Percentiles rank a stretch among this genome's conserved stretches.
Evolutionary conservation across 768 basidiomycete species (phyloP).

Genomic region (Mycena crocata): DNA sequence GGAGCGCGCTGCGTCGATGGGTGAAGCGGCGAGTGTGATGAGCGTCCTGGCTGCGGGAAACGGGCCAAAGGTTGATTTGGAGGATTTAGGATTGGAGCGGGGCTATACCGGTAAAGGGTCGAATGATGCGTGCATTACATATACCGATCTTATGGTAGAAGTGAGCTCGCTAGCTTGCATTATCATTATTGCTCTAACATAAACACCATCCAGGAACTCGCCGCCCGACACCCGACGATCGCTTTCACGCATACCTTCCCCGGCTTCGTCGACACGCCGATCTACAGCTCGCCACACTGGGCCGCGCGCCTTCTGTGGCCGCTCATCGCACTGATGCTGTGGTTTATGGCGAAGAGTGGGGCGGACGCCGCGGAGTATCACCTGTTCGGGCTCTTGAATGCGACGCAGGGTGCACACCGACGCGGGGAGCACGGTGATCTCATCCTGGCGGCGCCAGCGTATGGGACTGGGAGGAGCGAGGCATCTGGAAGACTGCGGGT

Average conservation of each 20-base stretch:
- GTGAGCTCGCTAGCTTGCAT: slow-evolving; percentile 28
- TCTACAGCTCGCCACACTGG: slow-evolving; percentile 35
- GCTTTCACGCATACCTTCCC: slow-evolving; percentile 58
- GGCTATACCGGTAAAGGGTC: slow-evolving; percentile 42
- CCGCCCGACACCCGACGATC: slow-evolving; percentile 52
- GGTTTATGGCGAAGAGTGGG: slow-evolving; percentile 35
- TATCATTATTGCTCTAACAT: background rate
- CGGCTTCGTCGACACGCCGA: slow-evolving; percentile 49
- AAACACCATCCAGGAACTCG: slow-evolving; percentile 46
- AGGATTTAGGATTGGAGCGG: slow-evolving; percentile 55
- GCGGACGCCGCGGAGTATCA: slow-evolving; percentile 45
- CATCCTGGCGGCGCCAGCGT: too few relatives aligned
- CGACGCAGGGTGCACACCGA: slow-evolving; percentile 2
- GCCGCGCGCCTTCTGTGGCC: slow-evolving; percentile 33
- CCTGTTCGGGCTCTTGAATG: slow-evolving; percentile 4
- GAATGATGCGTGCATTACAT: slow-evolving; percentile 41
- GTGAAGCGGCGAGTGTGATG: slow-evolving; percentile 54
- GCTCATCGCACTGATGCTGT: slow-evolving; percentile 21
- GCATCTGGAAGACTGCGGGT: too few relatives aligned
- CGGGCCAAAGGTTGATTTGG: slow-evolving; percentile 45
- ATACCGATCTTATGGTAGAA: slow-evolving; percentile 54
- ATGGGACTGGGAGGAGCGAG: too few relatives aligned
- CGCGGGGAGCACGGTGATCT: too few relatives aligned
- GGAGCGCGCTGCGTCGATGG: slow-evolving; percentile 45
- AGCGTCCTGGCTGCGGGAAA: slow-evolving; percentile 46